A percentile compares a stretch with the other conserved stretches of the same genome.
These are phyloP conservation scores for Coemansia sp. DNA, from an alignment of 192 early-diverging fungal species.

Conservation along the genomic window DNA sequence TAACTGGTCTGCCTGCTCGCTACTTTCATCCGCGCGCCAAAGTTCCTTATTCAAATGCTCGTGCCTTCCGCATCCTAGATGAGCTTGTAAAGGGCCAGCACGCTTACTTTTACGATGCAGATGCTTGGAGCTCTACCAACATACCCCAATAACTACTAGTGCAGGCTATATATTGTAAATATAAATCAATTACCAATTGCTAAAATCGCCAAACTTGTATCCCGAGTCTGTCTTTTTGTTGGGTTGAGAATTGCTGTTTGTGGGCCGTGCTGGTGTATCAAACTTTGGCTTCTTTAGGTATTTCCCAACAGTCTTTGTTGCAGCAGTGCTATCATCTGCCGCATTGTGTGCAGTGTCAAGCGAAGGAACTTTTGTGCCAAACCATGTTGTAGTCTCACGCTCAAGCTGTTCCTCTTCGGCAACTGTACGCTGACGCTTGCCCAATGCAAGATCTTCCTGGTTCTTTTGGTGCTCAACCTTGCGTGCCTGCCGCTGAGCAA, in stretches of 20 bases:
- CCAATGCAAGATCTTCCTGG: slow-evolving; percentile 37
- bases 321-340: not conserved
- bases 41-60: slow-evolving; percentile 45
- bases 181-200: slow-evolving; percentile 24
- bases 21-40: slow-evolving; percentile 47
- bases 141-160: slow-evolving; percentile 10
- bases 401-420: slow-evolving; percentile 57
- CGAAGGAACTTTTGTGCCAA: slow-evolving; percentile 58
- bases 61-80: slow-evolving; percentile 41
- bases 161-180: not conserved
- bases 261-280: not conserved
- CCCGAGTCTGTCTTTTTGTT: slow-evolving; percentile 12
- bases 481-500: slow-evolving; percentile 64
- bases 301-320: slow-evolving; percentile 15
- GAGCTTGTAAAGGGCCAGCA: slow-evolving; percentile 42
- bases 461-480: slow-evolving; percentile 59
- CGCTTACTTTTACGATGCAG: slow-evolving; percentile 40
- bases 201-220: slow-evolving; percentile 47
- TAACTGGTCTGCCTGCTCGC: slow-evolving; percentile 42
- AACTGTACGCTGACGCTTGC: slow-evolving; percentile 40
- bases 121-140: slow-evolving; percentile 35
- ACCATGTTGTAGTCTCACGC: slow-evolving; percentile 70
- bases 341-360: too few relatives aligned
- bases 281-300: slow-evolving; percentile 34
- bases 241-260: not conserved